phyloP scores from a whole-genome alignment of 2,329 filamentous ascomycete genomes.

The Dactylellina sp. region DNA sequence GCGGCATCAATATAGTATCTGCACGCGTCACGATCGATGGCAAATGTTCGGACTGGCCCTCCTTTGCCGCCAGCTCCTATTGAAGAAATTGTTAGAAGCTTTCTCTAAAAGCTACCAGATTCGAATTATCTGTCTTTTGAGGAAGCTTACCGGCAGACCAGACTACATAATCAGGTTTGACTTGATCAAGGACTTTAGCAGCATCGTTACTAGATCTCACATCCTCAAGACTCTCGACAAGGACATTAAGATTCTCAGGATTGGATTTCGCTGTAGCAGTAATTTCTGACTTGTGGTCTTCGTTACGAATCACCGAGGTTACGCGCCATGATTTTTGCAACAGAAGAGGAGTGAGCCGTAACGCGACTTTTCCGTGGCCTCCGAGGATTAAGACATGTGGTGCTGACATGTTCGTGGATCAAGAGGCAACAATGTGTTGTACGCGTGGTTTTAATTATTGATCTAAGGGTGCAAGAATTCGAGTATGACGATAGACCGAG shows the following conservation, averaged over 20 bases:
- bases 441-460: not conserved
- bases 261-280: constrained; percentile 33
- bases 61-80: constrained; percentile 72
- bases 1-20: constrained; percentile 73
- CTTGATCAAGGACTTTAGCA: constrained; percentile 38
- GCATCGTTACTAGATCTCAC: constrained; percentile 65
- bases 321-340: constrained; percentile 80
- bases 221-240: constrained; percentile 45
- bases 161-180: constrained; percentile 71
- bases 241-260: constrained; percentile 67
- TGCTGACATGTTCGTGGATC: constrained; percentile 29
- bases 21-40: constrained; percentile 74
- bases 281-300: constrained; percentile 48
- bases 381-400: constrained; percentile 54
- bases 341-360: constrained; percentile 79
- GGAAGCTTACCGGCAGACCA: constrained; percentile 73
- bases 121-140: too few species aligned
- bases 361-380: constrained; percentile 82
- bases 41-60: constrained; percentile 70
- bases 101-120: not conserved
- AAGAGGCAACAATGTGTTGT: not conserved
- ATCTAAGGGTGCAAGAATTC: not conserved
- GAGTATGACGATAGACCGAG: too few species aligned
- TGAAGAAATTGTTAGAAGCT: constrained; percentile 1
- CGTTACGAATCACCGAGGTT: constrained; percentile 79